Evolutionary conservation across 2,329 filamentous ascomycete species (phyloP).

Genomic region (Cordyceps javanica): DNA sequence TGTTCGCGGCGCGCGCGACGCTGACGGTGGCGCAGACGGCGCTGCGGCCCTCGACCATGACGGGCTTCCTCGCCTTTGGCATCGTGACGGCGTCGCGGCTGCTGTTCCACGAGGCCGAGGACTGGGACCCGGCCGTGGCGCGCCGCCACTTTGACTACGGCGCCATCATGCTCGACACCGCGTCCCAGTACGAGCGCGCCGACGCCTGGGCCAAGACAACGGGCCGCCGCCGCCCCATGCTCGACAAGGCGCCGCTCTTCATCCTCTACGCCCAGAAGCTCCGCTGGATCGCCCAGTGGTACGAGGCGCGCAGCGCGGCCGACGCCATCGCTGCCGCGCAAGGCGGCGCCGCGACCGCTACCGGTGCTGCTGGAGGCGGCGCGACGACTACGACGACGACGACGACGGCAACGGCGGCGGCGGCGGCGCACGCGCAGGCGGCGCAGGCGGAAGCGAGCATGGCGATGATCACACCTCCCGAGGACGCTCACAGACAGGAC

Average conservation of each 20-base stretch:
- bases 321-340: background rate
- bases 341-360: background rate
- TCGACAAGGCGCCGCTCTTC: background rate
- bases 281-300: constrained; percentile 6
- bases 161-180: background rate
- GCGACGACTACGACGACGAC: too few relatives aligned
- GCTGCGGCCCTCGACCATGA: constrained; percentile 4
- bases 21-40: background rate
- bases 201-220: background rate
- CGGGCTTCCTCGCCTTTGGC: constrained; percentile 3
- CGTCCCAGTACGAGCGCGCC: background rate
- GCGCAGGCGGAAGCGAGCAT: background rate
- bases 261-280: background rate
- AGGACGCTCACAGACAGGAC: background rate
- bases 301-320: background rate
- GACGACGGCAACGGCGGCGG: too few relatives aligned
- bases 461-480: background rate
- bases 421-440: too few relatives aligned
- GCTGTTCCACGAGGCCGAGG: constrained; percentile 9
- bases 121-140: constrained; percentile 1
- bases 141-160: constrained; percentile 5
- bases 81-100: constrained; percentile 5
- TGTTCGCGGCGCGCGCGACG: background rate
- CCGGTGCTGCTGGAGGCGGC: background rate
- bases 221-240: background rate